A percentile compares a stretch with the other conserved stretches of the same genome.
Evolutionary conservation across 768 basidiomycete species (phyloP).

Genomic region (Amylocystis lapponica): DNA sequence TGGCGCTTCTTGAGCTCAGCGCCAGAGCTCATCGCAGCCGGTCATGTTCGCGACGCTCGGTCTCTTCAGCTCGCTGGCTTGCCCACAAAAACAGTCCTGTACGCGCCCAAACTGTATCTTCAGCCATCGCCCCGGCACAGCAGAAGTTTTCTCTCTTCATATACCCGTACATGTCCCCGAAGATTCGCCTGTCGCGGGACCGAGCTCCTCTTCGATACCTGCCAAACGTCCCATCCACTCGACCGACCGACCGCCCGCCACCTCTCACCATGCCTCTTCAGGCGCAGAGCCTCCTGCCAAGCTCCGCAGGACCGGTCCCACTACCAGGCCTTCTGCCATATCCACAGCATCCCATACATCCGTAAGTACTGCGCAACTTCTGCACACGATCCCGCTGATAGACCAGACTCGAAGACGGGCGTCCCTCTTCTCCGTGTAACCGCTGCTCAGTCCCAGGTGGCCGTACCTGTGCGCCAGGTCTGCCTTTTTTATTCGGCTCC

Average conservation of each 20-base stretch:
- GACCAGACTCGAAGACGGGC: conserved; percentile 38
- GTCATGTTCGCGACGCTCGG: conserved; percentile 60
- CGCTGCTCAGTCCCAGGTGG: conserved; percentile 63
- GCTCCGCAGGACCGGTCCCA: conserved; percentile 47
- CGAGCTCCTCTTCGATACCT: conserved; percentile 12
- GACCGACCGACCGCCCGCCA: conserved; percentile 8
- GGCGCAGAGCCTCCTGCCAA: conserved; percentile 54
- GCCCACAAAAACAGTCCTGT: conserved; percentile 52
- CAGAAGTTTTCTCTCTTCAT: too few relatives aligned
- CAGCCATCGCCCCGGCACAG: conserved; percentile 46
- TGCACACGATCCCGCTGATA: neutral
- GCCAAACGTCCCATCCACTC: conserved; percentile 25
- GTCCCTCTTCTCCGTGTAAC: conserved; percentile 61
- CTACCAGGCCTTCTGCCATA: conserved; percentile 37
- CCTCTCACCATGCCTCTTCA: conserved; percentile 2
- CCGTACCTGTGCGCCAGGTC: conserved; percentile 72
- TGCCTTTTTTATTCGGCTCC: conserved; percentile 13
- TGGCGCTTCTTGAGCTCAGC: too few relatives aligned
- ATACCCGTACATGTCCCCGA: conserved; percentile 35
- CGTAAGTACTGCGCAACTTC: conserved; percentile 15
- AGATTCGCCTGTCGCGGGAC: conserved; percentile 14
- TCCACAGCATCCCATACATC: conserved; percentile 32
- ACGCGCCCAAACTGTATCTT: conserved; percentile 53
- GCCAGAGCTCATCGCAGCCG: conserved; percentile 2
- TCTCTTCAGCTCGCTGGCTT: conserved; percentile 52